Conservation (phyloP, 768 basidiomycete species). For the Boletus vermiculosoides region DNA sequence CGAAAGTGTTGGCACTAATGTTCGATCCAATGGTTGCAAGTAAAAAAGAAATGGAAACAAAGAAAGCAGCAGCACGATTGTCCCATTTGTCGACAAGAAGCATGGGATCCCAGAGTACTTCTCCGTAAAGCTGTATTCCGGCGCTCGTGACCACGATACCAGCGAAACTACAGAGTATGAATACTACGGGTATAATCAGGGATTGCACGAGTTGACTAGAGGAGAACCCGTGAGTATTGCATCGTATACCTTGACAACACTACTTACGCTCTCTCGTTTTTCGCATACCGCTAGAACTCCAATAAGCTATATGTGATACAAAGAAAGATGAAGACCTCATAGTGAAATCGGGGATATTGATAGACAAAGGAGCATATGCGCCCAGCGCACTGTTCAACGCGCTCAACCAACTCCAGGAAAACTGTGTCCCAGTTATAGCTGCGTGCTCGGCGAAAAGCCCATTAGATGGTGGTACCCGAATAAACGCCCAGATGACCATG, state of each 20-base stretch:
- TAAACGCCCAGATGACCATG: slow-evolving; percentile 78
- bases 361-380: slow-evolving; percentile 66
- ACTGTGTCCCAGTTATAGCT: slow-evolving; percentile 49
- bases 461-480: slow-evolving; percentile 56
- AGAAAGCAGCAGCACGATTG: slow-evolving; percentile 84
- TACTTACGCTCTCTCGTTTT: slow-evolving; percentile 58
- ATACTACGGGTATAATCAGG: slow-evolving; percentile 73
- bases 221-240: slow-evolving; percentile 1
- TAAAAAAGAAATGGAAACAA: slow-evolving; percentile 69
- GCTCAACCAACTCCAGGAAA: slow-evolving; percentile 76
- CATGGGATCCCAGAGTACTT: slow-evolving; percentile 72
- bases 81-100: slow-evolving; percentile 77
- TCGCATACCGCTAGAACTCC: slow-evolving; percentile 63
- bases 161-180: slow-evolving; percentile 73
- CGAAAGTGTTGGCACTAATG: slow-evolving; percentile 74
- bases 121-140: slow-evolving; percentile 68
- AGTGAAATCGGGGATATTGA: slow-evolving; percentile 88
- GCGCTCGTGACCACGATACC: slow-evolving; percentile 82
- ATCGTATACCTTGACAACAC: not conserved
- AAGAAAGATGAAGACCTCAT: slow-evolving; percentile 22
- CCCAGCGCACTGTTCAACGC: slow-evolving; percentile 78
- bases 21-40: slow-evolving; percentile 71
- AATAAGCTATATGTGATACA: not conserved
- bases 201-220: slow-evolving; percentile 70
- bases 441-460: slow-evolving; percentile 60